phyloP scores from a whole-genome alignment of 163 green algal genomes.

The Trebouxia gelatinosa region DNA sequence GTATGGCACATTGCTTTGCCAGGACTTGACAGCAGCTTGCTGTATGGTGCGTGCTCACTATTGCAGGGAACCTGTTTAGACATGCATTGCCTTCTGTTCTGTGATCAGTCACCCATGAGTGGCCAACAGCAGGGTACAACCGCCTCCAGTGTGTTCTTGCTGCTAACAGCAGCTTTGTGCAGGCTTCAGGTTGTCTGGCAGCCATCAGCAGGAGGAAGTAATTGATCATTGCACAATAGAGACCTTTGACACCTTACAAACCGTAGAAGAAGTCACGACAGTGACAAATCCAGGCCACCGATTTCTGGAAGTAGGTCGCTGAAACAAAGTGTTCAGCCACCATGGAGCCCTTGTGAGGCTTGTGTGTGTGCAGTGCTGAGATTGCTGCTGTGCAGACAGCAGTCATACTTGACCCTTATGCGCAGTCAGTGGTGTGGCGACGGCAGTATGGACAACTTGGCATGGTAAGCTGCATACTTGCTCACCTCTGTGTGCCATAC shows the following conservation, averaged over 20 bases:
- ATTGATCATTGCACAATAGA: conserved; percentile 26
- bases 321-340: neutral
- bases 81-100: neutral
- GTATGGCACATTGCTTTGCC: conserved; percentile 85
- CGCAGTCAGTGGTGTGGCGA: conserved; percentile 59
- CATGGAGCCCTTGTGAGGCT: neutral
- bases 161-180: neutral
- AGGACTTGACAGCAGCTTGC: conserved; percentile 52
- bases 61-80: neutral
- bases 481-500: too few relatives aligned
- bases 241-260: conserved; percentile 12
- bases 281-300: conserved; percentile 9
- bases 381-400: conserved; percentile 30
- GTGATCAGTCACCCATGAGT: neutral
- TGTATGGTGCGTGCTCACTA: conserved; percentile 70
- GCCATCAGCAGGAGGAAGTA: conserved; percentile 50
- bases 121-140: neutral
- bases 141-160: neutral
- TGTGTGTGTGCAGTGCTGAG: neutral
- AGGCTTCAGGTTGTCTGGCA: conserved; percentile 65
- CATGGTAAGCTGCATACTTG: too few relatives aligned
- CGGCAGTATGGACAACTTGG: conserved; percentile 72
- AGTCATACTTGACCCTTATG: conserved; percentile 86
- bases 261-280: neutral
- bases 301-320: conserved; percentile 12